Base-by-base conservation (phyloP, 345 rosid genomes). In the Rubroshorea leprosula region DNA sequence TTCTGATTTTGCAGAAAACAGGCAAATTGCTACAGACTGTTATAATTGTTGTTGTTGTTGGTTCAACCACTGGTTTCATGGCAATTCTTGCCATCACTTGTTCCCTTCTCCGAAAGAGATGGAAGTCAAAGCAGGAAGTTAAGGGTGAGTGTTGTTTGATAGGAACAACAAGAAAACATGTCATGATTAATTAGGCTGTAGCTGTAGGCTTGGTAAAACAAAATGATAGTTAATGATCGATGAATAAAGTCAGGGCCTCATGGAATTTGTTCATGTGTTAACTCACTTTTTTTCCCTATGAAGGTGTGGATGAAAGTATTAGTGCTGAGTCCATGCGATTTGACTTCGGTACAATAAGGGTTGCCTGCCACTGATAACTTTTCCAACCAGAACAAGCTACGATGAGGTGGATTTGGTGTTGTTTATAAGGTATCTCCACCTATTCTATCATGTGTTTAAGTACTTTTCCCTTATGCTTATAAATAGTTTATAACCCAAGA, bases 341-440 rank as follows among this genome's bases (percentile, higher is more conserved):
- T 23, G 35, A 61, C 13, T n/a, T 61, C 38, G 39, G 23, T 23
- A 20, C 48, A 0, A 26, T 81, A 50, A 48, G 15, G 27, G 61
- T 48, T 6, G 80, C n/a, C n/a, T n/a, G n/a, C 80, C 6, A 67
- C 83, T 35, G 58, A 66, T 48, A 51, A 72, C 52, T 74, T 78
- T 55, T 68, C 77, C 4, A 56, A 54, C 38, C 22, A 29, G 16
- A 69, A 78, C 41, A 75, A 57, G 70, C 71, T 78, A 0, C 80
- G 77, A 22, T 49, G 69, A 51, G 80, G 75, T 15, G 77, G 80
- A 1, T 78, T 78, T 24, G 80, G 83, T 21, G 31, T 62, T 6
- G 83, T 79, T 51, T 67, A 72, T 53, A 76, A 72, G 78, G 78
- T 72, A 58, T n/a, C n/a, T n/a, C n/a, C n/a, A n/a, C n/a, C n/a